Evolutionary conservation across 768 basidiomycete genomes (phyloP), one percentile per base, ranked within the genome.

Genomic region (Suillus decipiens): DNA sequence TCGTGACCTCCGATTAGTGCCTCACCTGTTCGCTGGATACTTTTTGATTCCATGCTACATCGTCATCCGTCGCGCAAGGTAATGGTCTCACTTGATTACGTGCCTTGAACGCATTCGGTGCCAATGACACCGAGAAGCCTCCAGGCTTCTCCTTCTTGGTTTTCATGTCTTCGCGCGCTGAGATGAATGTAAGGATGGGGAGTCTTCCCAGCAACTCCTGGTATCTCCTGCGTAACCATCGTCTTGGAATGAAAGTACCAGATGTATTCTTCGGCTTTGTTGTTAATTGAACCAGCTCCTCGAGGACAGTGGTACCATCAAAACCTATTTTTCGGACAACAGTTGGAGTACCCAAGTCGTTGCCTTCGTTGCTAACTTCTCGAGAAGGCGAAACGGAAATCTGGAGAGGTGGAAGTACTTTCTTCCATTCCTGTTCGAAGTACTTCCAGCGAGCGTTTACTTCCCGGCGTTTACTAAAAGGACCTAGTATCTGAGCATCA

Each of bases 371-470:
- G n/a, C 36, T 28, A 56, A 39, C 53, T 36, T 19, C 62, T 50
- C 37, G 62, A 64, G 60, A 62, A 55, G 67, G 39, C n/a, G 62
- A 67, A 42, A 77, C 66, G n/a, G 72, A 71, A 17, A 84, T 69
- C 65, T 86, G 78, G n/a, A 92, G 71, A 8, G 92, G 90, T 31
- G 87, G 86, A 3, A 75, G 69, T 28, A 88, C 74, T 66, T 86
- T 88, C 68, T 78, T 82, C 66, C 78, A 78, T 70, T 90, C 84
- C 11, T 65, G 67, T 17, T 71, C 75, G 73, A 86, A 92, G 69
- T 81, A 90, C 24, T 86, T 84, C 86, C 88, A 85, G 24, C 86
- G 85, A 53, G 87, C 80, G 73, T 95, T 94, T 56, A 86, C 80
- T 71, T 92, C 84, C 50, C 91, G 83, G 41, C 92, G 85, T 70